Percentiles rank a stretch among this genome's conserved stretches.
These are phyloP conservation scores for Trichoderma oligosporum DNA, from an alignment of 2,329 filamentous ascomycete genomes.

Conservation along the genomic window DNA sequence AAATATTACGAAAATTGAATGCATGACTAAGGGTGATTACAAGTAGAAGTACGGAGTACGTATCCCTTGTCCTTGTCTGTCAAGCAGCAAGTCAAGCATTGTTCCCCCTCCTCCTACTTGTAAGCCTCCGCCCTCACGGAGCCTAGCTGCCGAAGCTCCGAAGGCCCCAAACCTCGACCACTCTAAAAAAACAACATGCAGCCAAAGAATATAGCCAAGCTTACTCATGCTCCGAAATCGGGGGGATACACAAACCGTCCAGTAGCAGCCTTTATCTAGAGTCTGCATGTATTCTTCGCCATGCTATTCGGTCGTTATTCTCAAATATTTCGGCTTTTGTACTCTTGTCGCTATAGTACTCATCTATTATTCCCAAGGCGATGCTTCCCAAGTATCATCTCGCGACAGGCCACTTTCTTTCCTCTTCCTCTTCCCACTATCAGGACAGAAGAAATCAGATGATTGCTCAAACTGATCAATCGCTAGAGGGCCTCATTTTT, in stretches of 20 bases:
- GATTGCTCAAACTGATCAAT: too few species aligned
- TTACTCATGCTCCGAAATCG: constrained; percentile 10
- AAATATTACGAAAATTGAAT: too few species aligned
- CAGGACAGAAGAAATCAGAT: too few species aligned
- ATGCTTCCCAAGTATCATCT: not conserved
- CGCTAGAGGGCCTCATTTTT: not conserved
- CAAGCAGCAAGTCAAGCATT: too few species aligned
- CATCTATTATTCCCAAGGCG: too few species aligned
- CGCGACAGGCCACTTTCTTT: not conserved
- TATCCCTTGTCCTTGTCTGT: too few species aligned
- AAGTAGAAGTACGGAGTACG: too few species aligned
- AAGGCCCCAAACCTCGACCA: too few species aligned
- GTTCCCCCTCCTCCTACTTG: not conserved
- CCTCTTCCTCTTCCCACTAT: too few species aligned
- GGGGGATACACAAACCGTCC: not conserved
- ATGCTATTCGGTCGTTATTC: not conserved
- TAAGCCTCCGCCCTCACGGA: not conserved
- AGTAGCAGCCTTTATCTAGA: not conserved
- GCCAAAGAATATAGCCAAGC: too few species aligned
- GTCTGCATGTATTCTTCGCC: not conserved
- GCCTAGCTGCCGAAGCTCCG: constrained; percentile 11
- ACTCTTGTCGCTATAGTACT: not conserved
- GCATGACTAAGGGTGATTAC: too few species aligned
- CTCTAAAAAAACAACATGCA: not conserved
- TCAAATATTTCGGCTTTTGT: not conserved